A percentile compares a stretch with the other conserved stretches of the same genome.
These are phyloP conservation scores for Citrus glauca DNA, from an alignment of 345 rosid species.

Conservation along the genomic window DNA sequence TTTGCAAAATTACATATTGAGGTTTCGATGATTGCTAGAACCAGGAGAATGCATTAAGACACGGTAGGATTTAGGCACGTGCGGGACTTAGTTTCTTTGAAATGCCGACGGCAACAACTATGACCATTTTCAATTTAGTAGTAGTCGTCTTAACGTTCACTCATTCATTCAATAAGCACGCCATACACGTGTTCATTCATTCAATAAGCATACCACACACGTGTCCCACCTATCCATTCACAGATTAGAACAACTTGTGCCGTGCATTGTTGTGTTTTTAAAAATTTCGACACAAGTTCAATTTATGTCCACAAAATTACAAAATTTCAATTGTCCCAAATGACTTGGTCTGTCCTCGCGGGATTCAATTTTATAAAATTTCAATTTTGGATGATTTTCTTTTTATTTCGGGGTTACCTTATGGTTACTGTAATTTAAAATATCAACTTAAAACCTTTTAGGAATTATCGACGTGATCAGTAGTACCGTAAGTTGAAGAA, in stretches of 20 bases:
- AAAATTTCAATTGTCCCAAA: neutral
- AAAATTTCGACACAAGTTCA: neutral
- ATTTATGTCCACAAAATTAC: conserved; percentile 3
- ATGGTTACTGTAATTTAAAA: no score
- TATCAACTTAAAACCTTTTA: no score
- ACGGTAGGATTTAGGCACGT: neutral
- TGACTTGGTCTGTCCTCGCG: neutral
- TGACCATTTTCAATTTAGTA: neutral
- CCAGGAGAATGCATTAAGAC: neutral
- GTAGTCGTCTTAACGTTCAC: neutral
- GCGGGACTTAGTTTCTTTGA: neutral
- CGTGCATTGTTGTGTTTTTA: neutral
- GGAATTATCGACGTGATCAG: no score
- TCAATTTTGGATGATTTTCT: neutral
- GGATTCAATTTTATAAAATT: neutral
- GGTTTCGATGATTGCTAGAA: neutral
- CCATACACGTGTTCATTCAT: no score
- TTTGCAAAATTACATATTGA: no score
- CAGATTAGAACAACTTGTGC: neutral
- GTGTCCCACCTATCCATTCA: neutral
- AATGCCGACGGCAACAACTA: neutral
- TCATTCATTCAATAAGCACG: neutral
- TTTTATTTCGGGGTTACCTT: no score
- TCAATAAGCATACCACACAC: neutral
- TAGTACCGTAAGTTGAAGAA: no score